Evolutionary conservation across 345 rosid genomes (phyloP).

Genomic region (Eucalyptus microcorys): DNA sequence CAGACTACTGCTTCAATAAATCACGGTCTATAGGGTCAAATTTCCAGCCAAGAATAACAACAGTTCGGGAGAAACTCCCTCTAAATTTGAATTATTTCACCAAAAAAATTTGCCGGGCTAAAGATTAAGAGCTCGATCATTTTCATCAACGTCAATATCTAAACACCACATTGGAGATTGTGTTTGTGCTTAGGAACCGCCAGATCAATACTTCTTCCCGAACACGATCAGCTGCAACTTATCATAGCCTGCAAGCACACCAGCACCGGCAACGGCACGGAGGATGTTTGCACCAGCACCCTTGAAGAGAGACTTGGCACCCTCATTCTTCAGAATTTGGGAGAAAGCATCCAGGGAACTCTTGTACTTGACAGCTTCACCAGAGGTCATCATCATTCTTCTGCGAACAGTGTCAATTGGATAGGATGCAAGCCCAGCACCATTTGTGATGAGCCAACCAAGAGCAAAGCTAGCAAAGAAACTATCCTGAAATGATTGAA

Average conservation of each 20-base stretch:
- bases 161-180: not conserved
- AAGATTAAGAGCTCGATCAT: not conserved
- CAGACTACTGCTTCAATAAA: not conserved
- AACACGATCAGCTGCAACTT: constrained; percentile 23
- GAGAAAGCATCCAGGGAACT: constrained; percentile 15
- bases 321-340: constrained; percentile 29
- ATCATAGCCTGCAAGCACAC: constrained; percentile 31
- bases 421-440: constrained; percentile 26
- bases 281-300: constrained; percentile 33
- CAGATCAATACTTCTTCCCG: constrained; percentile 25
- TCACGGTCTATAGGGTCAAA: not conserved
- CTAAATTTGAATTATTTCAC: not conserved
- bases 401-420: constrained; percentile 34
- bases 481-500: constrained; percentile 14
- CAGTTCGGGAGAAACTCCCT: not conserved
- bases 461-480: constrained; percentile 26
- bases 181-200: not conserved
- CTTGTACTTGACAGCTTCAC: constrained; percentile 30
- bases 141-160: constrained; percentile 7
- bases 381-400: constrained; percentile 40
- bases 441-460: constrained; percentile 25
- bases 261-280: constrained; percentile 27
- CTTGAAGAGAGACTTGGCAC: constrained; percentile 26
- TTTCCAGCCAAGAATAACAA: not conserved
- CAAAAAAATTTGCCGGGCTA: not conserved